Conservation (phyloP, 768 basidiomycete genomes). For the Tubosaeta brunneosetosa region DNA sequence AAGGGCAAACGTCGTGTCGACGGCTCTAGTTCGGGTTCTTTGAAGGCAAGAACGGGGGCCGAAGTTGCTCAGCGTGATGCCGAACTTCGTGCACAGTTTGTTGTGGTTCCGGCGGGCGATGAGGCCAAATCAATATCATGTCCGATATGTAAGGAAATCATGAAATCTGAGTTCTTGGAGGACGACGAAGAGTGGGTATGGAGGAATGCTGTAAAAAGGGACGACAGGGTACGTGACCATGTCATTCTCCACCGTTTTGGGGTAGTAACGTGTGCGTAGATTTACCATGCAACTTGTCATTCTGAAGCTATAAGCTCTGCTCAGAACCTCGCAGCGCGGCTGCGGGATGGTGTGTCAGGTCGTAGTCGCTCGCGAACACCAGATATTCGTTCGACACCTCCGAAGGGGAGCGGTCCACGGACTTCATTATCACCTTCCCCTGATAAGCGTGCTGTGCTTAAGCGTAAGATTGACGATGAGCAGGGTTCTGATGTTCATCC, state of each 20-base stretch:
- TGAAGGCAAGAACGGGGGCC: constrained; percentile 56
- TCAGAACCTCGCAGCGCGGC: constrained; percentile 59
- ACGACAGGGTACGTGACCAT: constrained; percentile 64
- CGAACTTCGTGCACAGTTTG: constrained; percentile 70
- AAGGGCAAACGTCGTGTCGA: constrained; percentile 70
- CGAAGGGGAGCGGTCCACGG: constrained; percentile 26
- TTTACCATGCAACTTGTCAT: constrained; percentile 93
- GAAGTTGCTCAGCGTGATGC: constrained; percentile 70
- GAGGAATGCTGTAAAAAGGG: constrained; percentile 83
- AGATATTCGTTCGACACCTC: constrained; percentile 46
- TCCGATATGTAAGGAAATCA: constrained; percentile 92
- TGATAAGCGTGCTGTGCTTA: constrained; percentile 53
- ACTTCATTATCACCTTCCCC: constrained; percentile 48
- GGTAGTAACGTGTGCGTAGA: constrained; percentile 40
- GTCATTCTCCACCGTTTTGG: not conserved
- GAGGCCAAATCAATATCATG: constrained; percentile 82
- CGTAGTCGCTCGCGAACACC: constrained; percentile 77
- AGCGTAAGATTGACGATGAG: constrained; percentile 71
- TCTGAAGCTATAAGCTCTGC: constrained; percentile 69
- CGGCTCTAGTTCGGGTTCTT: constrained; percentile 45
- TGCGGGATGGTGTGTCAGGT: constrained; percentile 52
- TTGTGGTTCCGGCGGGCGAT: constrained; percentile 86
- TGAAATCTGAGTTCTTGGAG: constrained; percentile 89
- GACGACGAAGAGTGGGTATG: constrained; percentile 99
- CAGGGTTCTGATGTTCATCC: constrained; percentile 29